Conservation (phyloP, 306 rosid species). For the Herpetospermum pedunculosum region DNA sequence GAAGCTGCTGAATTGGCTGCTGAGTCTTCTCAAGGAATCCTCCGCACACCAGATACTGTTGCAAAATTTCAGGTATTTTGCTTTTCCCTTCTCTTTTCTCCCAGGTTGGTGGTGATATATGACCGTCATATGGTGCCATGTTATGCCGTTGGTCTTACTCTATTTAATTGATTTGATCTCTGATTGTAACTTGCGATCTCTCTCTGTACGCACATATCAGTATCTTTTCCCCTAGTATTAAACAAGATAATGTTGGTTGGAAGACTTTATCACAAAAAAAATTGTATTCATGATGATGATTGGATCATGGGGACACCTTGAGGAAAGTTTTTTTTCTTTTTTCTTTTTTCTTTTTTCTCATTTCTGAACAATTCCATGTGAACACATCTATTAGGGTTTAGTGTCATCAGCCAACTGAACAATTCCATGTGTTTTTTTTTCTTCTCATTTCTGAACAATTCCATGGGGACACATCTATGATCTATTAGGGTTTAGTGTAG, state of each 20-base stretch:
- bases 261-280: background rate
- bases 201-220: background rate
- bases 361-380: no score
- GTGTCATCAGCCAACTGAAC: no score
- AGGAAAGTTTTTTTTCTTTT: no score
- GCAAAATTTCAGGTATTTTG: constrained; percentile 84
- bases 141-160: background rate
- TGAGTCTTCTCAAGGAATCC: constrained; percentile 96
- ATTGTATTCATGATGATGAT: background rate
- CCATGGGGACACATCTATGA: background rate
- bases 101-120: background rate
- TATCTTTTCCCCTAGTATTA: background rate
- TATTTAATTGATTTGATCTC: background rate
- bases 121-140: background rate
- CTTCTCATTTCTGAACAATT: background rate
- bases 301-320: background rate
- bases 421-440: no score
- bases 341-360: background rate
- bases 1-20: constrained; percentile 99
- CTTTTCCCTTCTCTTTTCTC: background rate
- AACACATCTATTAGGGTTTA: no score
- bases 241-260: background rate
- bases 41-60: constrained; percentile 95
- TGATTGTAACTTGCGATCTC: no score
- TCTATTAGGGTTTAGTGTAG: constrained; percentile 60